Conservation (phyloP, 495 filamentous ascomycete genomes). For the Tricharina praecox region DNA sequence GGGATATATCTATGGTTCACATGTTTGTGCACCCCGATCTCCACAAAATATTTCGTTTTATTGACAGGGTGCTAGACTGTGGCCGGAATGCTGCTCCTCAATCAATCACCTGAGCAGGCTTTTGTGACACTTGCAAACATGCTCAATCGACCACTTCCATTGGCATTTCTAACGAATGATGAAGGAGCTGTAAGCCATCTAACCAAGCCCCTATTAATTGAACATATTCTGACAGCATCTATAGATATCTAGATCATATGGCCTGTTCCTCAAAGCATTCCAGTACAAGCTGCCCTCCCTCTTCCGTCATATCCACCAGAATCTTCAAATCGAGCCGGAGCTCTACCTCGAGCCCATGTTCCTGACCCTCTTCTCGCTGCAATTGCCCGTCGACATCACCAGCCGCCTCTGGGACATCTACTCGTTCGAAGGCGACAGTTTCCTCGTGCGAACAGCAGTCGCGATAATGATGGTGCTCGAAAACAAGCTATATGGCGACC, state of each 20-base stretch:
- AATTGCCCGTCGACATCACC: slow-evolving; percentile 49
- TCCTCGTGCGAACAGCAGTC: slow-evolving; percentile 62
- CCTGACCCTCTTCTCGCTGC: slow-evolving; percentile 36
- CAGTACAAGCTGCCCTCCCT: slow-evolving; percentile 55
- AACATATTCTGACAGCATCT: background rate
- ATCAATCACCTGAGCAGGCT: slow-evolving; percentile 49
- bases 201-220: background rate
- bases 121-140: slow-evolving; percentile 76
- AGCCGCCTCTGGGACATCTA: slow-evolving; percentile 84
- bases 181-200: slow-evolving; percentile 33
- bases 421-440: slow-evolving; percentile 77
- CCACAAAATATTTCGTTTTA: too few species aligned
- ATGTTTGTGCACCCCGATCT: slow-evolving; percentile 39
- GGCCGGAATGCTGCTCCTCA: slow-evolving; percentile 72
- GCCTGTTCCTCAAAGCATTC: slow-evolving; percentile 52
- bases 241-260: slow-evolving; percentile 50
- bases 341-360: slow-evolving; percentile 38
- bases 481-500: slow-evolving; percentile 41
- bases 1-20: slow-evolving; percentile 73
- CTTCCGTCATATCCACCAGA: slow-evolving; percentile 45
- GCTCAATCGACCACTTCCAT: slow-evolving; percentile 71
- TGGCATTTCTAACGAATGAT: slow-evolving; percentile 74
- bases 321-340: slow-evolving; percentile 33
- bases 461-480: slow-evolving; percentile 44
- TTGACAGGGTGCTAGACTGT: slow-evolving; percentile 55